phyloP scores from a whole-genome alignment of 495 filamentous ascomycete species.

The Aspergillus ellipticus region DNA sequence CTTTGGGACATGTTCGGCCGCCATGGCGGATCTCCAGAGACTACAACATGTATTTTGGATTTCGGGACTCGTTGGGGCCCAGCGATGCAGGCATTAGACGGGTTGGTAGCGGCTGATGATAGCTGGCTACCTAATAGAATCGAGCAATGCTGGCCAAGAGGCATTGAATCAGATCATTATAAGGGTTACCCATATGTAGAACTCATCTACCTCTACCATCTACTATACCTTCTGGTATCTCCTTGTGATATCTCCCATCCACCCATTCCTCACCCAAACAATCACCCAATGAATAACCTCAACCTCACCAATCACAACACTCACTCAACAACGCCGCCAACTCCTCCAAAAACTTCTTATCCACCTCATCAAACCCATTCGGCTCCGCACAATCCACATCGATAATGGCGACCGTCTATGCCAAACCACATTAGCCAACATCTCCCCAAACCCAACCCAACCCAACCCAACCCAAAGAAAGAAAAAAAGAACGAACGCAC shows the following conservation, averaged over 20 bases:
- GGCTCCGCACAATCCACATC: constrained; percentile 77
- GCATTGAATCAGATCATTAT: too few species aligned
- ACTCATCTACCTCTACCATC: too few species aligned
- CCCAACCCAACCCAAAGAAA: constrained; percentile 3
- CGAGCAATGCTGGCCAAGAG: too few species aligned
- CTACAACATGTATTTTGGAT: not conserved
- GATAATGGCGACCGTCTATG: constrained; percentile 77
- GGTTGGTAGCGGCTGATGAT: not conserved
- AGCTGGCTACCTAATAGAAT: too few species aligned
- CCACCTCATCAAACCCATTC: constrained; percentile 72
- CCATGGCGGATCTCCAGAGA: not conserved
- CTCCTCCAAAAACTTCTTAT: constrained; percentile 64
- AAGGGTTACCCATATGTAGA: too few species aligned
- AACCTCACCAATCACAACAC: constrained; percentile 67
- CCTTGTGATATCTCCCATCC: too few species aligned
- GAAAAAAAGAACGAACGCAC: constrained; percentile 33
- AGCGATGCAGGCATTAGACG: not conserved
- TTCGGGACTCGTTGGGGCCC: not conserved
- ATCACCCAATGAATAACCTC: not conserved
- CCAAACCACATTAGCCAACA: constrained; percentile 3
- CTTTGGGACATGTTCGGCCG: not conserved
- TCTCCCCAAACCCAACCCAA: not conserved
- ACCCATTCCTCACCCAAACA: too few species aligned
- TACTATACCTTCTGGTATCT: too few species aligned
- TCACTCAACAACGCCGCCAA: constrained; percentile 62